phyloP scores from a whole-genome alignment of 1,284 basidiomycete species.

The Malassezia brasiliensis region DNA sequence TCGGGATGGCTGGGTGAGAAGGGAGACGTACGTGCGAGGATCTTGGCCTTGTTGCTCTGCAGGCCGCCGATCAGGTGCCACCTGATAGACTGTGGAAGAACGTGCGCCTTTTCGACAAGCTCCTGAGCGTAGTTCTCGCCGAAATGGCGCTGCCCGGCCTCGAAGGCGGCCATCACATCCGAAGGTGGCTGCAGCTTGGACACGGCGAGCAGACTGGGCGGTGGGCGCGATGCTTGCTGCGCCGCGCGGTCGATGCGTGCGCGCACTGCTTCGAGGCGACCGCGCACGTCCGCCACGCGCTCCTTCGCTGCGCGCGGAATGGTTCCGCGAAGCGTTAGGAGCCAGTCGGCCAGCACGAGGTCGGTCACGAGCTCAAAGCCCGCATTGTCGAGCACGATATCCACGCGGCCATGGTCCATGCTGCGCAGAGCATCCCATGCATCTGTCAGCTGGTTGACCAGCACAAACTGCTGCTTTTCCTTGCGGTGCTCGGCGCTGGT shows the following conservation, averaged over 20 bases:
- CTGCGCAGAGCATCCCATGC: slow-evolving; percentile 66
- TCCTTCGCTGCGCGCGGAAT: slow-evolving; percentile 2
- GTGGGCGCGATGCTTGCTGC: not conserved
- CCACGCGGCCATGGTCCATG: slow-evolving; percentile 59
- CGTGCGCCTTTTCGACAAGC: slow-evolving; percentile 61
- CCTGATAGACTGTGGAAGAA: slow-evolving; percentile 49
- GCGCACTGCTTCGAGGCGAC: not conserved
- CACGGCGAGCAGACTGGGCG: slow-evolving; percentile 66
- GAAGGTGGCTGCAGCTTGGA: slow-evolving; percentile 87
- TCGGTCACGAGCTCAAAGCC: slow-evolving; percentile 89
- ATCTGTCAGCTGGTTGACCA: slow-evolving; percentile 69
- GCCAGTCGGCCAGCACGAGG: slow-evolving; percentile 83
- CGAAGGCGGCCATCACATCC: slow-evolving; percentile 61
- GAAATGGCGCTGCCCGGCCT: slow-evolving; percentile 69
- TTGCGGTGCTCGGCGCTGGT: slow-evolving; percentile 56
- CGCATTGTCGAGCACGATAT: slow-evolving; percentile 89
- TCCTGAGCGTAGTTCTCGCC: slow-evolving; percentile 98
- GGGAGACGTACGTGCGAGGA: slow-evolving; percentile 63
- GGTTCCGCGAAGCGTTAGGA: slow-evolving; percentile 21
- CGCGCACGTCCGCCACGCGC: not conserved
- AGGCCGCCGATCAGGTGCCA: slow-evolving; percentile 97
- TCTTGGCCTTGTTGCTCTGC: slow-evolving; percentile 90
- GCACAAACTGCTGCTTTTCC: slow-evolving; percentile 57
- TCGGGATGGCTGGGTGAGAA: slow-evolving; percentile 62
- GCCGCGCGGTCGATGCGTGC: not conserved